Evolutionary conservation across 139 green algal genomes (phyloP).

Genomic region (Closterium sp.): DNA sequence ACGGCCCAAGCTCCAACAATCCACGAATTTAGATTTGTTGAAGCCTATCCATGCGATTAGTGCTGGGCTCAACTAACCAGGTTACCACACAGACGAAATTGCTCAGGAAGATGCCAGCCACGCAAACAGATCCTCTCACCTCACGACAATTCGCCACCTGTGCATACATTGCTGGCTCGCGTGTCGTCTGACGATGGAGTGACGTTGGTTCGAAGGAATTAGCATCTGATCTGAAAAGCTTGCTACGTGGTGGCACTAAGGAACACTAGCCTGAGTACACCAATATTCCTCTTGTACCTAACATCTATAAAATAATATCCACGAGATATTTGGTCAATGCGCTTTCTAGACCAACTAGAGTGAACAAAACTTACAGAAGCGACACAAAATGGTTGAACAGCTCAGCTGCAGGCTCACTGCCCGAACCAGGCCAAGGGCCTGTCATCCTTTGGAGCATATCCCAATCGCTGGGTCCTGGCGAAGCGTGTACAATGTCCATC

Average conservation of each 20-base stretch:
- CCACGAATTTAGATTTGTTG: no score
- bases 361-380: neutral
- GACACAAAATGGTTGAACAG: neutral
- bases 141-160: neutral
- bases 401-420: neutral
- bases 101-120: no score
- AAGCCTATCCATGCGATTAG: no score
- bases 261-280: no score
- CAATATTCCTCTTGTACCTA: no score
- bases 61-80: no score
- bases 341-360: neutral
- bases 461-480: neutral
- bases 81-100: no score
- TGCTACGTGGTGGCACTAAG: neutral
- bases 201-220: neutral
- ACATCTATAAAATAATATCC: neutral
- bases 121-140: neutral
- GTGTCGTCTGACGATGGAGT: neutral
- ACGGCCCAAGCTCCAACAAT: no score
- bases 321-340: neutral
- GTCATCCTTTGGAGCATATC: neutral
- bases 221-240: neutral
- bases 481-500: conserved; percentile 36
- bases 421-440: neutral
- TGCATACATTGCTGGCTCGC: neutral